phyloP scores from a whole-genome alignment of 495 filamentous ascomycete species.

The Penicillium lagena region DNA sequence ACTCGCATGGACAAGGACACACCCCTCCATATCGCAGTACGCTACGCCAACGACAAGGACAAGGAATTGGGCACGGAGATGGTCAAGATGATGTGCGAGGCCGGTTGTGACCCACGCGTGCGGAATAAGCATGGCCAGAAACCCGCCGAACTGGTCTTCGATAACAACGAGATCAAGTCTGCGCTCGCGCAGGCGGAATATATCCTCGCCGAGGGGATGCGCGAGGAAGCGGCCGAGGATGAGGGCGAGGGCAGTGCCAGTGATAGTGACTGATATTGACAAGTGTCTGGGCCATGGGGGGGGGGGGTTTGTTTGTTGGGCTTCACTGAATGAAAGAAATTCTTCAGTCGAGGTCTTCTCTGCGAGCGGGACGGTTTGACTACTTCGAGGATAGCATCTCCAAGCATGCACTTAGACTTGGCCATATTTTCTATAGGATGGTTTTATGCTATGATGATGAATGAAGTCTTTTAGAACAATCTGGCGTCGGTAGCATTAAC shows the following conservation, averaged over 20 bases:
- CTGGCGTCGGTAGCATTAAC: too few relatives aligned
- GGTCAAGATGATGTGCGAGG: conserved; percentile 88
- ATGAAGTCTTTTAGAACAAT: not conserved
- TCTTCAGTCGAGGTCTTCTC: not conserved
- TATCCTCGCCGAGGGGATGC: conserved; percentile 40
- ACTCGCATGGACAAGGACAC: conserved; percentile 80
- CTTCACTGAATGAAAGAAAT: not conserved
- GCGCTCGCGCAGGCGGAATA: conserved; percentile 76
- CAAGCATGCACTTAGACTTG: not conserved
- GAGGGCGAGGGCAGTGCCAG: conserved; percentile 31
- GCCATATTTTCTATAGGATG: not conserved
- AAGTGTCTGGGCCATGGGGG: too few relatives aligned
- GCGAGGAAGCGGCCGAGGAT: conserved; percentile 22
- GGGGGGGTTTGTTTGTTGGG: not conserved
- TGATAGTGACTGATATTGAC: conserved; percentile 29
- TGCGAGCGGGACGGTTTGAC: not conserved
- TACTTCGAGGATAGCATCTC: not conserved
- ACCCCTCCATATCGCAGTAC: conserved; percentile 81
- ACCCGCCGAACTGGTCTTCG: conserved; percentile 32
- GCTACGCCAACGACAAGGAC: conserved; percentile 70
- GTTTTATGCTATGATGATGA: conserved; percentile 6
- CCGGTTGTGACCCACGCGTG: conserved; percentile 68
- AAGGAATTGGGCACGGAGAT: conserved; percentile 59
- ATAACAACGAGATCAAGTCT: conserved; percentile 61
- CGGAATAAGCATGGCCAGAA: conserved; percentile 42